These are phyloP conservation scores for Holtermanniella nyarrowii DNA, from an alignment of 768 basidiomycete species.

Conservation along the genomic window DNA sequence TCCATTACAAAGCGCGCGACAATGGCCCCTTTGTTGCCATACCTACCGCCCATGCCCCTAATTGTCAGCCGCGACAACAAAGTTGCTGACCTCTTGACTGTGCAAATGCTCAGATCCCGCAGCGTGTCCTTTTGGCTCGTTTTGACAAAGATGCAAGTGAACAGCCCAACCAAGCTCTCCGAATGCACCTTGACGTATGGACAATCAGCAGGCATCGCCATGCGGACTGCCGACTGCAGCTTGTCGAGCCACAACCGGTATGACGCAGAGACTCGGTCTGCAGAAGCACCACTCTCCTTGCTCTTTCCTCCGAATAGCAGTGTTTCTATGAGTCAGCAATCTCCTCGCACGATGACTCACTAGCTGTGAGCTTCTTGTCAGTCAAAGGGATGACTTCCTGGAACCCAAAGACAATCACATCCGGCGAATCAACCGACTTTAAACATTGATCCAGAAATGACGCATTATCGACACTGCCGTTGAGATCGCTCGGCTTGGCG, in stretches of 20 bases:
- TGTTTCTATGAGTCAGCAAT: constrained; percentile 48
- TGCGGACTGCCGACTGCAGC: constrained; percentile 59
- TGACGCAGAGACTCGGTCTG: constrained; percentile 73
- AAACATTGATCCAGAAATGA: constrained; percentile 72
- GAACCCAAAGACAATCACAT: constrained; percentile 86
- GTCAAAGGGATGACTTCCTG: constrained; percentile 97
- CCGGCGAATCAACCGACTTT: constrained; percentile 60
- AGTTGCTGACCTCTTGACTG: constrained; percentile 52
- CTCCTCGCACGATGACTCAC: constrained; percentile 36
- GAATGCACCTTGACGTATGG: constrained; percentile 72
- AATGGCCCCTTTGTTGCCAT: constrained; percentile 95
- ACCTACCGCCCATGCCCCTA: constrained; percentile 78
- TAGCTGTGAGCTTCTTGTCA: constrained; percentile 75
- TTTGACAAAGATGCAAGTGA: constrained; percentile 60
- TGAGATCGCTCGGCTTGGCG: constrained; percentile 64
- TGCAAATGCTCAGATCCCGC: constrained; percentile 62
- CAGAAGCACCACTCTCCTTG: constrained; percentile 52
- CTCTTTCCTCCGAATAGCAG: constrained; percentile 67
- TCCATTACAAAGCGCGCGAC: constrained; percentile 77
- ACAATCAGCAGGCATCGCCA: constrained; percentile 61
- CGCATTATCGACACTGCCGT: constrained; percentile 57
- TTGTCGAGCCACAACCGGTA: constrained; percentile 86
- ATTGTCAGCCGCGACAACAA: background rate
- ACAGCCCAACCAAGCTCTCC: constrained; percentile 82
- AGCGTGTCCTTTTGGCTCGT: constrained; percentile 52